Percentiles rank a stretch among this genome's conserved stretches.
phyloP scores from a whole-genome alignment of 306 rosid genomes.

The Trifolium repens region DNA sequence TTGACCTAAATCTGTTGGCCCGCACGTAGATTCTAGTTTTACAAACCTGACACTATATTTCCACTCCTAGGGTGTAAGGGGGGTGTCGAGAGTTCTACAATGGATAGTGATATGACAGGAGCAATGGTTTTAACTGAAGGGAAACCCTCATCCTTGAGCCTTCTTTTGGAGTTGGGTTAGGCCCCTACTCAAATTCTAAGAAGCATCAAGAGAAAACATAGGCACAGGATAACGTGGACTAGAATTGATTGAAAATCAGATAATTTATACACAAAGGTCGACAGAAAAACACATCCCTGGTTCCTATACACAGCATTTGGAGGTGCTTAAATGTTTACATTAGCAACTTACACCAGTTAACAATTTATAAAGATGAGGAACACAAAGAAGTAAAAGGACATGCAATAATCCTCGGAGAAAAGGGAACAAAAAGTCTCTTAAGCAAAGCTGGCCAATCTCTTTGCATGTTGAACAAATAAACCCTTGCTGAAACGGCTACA shows the following conservation, averaged over 20 bases:
- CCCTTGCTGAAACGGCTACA: constrained; percentile 13
- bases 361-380: background rate
- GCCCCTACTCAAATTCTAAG: constrained; percentile 7
- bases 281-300: constrained; percentile 15
- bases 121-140: background rate
- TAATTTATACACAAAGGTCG: background rate
- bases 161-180: background rate
- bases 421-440: background rate
- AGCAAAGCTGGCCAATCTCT: constrained; percentile 30
- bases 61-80: background rate
- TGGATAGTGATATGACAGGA: background rate
- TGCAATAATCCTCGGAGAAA: too few relatives aligned
- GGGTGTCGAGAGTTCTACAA: background rate
- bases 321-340: constrained; percentile 24
- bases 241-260: too few relatives aligned
- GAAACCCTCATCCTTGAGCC: background rate
- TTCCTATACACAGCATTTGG: background rate
- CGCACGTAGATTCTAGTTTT: background rate
- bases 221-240: background rate
- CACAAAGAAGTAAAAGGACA: background rate
- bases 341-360: constrained; percentile 39
- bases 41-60: background rate
- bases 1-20: background rate
- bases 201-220: constrained; percentile 20
- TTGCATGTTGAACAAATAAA: constrained; percentile 25